Evolutionary conservation across 2,329 filamentous ascomycete species (phyloP), one percentile per base, ranked within the genome.

Genomic region (Botrytis byssoidea): DNA sequence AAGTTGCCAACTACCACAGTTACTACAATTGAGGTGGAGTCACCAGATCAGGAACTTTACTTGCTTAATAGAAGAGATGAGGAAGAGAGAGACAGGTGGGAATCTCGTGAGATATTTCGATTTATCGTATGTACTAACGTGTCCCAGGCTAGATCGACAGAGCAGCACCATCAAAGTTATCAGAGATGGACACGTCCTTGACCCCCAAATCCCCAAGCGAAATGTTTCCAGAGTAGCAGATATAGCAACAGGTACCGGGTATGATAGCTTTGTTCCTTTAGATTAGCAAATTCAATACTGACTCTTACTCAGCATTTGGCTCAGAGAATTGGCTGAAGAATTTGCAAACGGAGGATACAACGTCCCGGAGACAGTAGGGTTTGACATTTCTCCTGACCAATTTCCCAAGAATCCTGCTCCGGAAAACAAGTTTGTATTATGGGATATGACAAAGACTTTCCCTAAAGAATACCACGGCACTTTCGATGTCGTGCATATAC

Each of bases 181-280:
- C 14, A 8, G 44, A 46, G 29, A 51, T 2, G 64, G 64, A n/a
- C 64, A 67, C 32, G 14, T 51, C 44, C 48, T 67, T 16, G 64
- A 51, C 32, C 64, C 64, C 35, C 46, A 32, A n/a, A 67, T 67
- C 44, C 64, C 64, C 14, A 67, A 67, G 32, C 32, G 51, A 51
- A n/a, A 67, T 29, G 5, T 67, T 5, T 51, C 22, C 44, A 67
- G 64, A 37, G 25, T 67, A 37, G 64, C 64, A 35, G 64, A 67
- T 25, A 37, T 67, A 37, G 64, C 64, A 14, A 51, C 64, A 20
- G 64, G 64, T 51, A 67, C 64, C 44, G 64, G 64, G 64, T 67
- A 8, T 1, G 14, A 51, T 22, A 14, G 22, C 5, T 1, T 14
- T 22, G n/a, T 4, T 48, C 8, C 44, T n/a, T 51, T 1, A 37